phyloP scores from a whole-genome alignment of 371 early-diverging fungal genomes.

The Massospora cicadina region DNA sequence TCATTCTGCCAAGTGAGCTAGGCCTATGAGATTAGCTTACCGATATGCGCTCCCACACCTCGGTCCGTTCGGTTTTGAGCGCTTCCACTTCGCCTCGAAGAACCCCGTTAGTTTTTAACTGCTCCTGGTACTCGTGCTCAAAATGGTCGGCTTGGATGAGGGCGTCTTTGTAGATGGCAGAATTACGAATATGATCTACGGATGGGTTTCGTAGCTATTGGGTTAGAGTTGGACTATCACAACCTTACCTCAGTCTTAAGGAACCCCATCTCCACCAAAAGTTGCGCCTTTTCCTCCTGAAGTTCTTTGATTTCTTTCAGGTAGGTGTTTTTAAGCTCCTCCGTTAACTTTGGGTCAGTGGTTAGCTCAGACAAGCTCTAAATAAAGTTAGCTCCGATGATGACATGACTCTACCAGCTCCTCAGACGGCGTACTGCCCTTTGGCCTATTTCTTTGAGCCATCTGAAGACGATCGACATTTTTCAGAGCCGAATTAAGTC shows the following conservation, averaged over 20 bases:
- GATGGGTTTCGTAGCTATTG: constrained; percentile 15
- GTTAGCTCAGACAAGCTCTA: neutral
- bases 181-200: constrained; percentile 24
- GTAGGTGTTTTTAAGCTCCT: constrained; percentile 8
- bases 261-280: constrained; percentile 3
- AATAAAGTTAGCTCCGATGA: too few relatives aligned
- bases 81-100: constrained; percentile 30
- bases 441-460: neutral
- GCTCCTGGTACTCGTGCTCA: constrained; percentile 26
- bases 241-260: neutral
- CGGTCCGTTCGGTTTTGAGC: constrained; percentile 47
- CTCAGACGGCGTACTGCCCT: neutral
- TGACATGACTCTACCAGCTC: neutral
- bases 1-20: neutral
- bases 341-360: neutral
- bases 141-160: constrained; percentile 31
- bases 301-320: constrained; percentile 14
- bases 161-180: constrained; percentile 25
- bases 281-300: constrained; percentile 5
- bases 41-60: constrained; percentile 24
- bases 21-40: constrained; percentile 8
- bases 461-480: constrained; percentile 2
- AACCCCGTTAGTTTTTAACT: constrained; percentile 16
- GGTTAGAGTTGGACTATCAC: neutral
- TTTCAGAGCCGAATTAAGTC: neutral